Conservation (phyloP, 331 rosid species). For the Spiraea crenata region DNA sequence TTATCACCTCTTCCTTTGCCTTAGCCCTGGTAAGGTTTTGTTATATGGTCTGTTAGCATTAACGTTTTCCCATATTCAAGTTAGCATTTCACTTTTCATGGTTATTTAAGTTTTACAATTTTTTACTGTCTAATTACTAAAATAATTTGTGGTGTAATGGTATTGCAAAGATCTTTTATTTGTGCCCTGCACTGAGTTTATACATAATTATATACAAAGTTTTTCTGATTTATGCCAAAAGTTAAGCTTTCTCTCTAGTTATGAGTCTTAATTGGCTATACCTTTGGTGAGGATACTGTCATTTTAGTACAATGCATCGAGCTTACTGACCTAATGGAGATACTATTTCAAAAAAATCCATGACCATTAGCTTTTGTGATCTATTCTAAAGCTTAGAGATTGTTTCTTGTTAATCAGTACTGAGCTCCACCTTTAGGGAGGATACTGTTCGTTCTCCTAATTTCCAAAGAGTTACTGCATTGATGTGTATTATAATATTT, state of each 20-base stretch:
- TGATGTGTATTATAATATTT: not conserved
- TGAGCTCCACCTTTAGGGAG: not conserved
- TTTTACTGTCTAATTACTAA: not conserved
- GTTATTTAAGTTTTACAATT: constrained; percentile 15
- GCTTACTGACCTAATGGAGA: not conserved
- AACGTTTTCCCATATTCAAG: constrained; percentile 5
- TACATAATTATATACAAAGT: too few relatives aligned
- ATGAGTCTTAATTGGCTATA: too few relatives aligned
- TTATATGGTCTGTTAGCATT: not conserved
- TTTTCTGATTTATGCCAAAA: too few relatives aligned
- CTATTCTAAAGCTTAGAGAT: not conserved
- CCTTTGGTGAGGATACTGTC: too few relatives aligned
- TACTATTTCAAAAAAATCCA: not conserved
- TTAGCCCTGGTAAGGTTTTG: constrained; percentile 71
- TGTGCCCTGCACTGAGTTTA: not conserved
- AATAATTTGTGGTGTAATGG: not conserved
- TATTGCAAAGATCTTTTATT: not conserved
- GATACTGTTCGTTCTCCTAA: not conserved
- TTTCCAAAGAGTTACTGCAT: not conserved
- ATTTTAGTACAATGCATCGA: too few relatives aligned
- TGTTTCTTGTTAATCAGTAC: not conserved
- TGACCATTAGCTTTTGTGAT: not conserved
- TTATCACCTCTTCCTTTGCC: constrained; percentile 85
- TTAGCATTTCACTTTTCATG: constrained; percentile 15
- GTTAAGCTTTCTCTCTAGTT: too few relatives aligned